Evolutionary conservation across 805 yeast genomes (phyloP).

Genomic region (Candida ponderosae): DNA sequence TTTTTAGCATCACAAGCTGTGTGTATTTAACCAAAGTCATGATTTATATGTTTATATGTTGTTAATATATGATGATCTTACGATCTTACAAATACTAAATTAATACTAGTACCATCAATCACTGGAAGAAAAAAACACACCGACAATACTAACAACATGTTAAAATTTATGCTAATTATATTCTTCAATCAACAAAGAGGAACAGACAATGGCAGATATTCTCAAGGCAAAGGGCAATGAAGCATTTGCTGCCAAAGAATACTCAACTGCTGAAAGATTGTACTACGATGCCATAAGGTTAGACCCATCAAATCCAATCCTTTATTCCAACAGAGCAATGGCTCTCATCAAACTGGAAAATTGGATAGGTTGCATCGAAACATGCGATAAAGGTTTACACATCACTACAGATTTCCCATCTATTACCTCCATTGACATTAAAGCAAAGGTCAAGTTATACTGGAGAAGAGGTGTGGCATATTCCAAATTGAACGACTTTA

Average conservation of each 20-base stretch:
- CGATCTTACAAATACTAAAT: too few relatives aligned
- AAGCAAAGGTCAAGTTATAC: constrained; percentile 36
- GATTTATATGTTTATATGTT: too few relatives aligned
- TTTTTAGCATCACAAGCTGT: too few relatives aligned
- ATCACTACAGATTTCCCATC: constrained; percentile 2
- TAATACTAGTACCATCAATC: too few relatives aligned
- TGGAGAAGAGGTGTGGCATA: constrained; percentile 43
- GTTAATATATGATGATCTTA: too few relatives aligned
- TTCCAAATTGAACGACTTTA: constrained; percentile 18
- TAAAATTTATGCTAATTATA: too few relatives aligned
- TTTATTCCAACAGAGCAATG: constrained; percentile 64
- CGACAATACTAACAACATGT: too few relatives aligned
- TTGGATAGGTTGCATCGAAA: constrained; percentile 40
- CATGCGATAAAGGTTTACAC: constrained; percentile 42
- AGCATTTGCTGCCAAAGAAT: constrained; percentile 39
- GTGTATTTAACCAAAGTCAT: too few relatives aligned
- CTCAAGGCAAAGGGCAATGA: constrained; percentile 40
- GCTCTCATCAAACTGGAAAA: constrained; percentile 45
- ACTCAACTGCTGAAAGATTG: constrained; percentile 38
- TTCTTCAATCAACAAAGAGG: neutral
- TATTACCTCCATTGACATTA: too few relatives aligned
- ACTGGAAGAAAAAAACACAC: too few relatives aligned
- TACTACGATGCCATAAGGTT: constrained; percentile 49
- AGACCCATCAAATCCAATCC: constrained; percentile 43
- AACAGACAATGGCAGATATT: constrained; percentile 17